phyloP scores from a whole-genome alignment of 345 rosid species.

The Populus simonii region DNA sequence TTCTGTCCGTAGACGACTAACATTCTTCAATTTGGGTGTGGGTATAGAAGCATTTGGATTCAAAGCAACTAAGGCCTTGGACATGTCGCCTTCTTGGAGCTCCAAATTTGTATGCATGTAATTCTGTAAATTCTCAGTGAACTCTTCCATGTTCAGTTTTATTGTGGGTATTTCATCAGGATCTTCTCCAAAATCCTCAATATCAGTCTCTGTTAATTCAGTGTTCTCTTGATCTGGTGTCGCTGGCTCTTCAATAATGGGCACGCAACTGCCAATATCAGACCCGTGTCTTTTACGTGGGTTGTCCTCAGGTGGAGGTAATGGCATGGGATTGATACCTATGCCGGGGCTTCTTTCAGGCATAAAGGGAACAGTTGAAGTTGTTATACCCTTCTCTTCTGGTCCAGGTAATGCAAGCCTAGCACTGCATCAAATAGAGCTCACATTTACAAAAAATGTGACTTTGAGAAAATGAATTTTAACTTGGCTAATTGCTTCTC shows the following conservation, averaged over 20 bases:
- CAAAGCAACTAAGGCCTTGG: constrained; percentile 86
- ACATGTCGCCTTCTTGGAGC: constrained; percentile 70
- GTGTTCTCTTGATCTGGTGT: constrained; percentile 58
- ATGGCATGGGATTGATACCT: constrained; percentile 38
- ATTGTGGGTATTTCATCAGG: constrained; percentile 84
- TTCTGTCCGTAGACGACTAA: constrained; percentile 83
- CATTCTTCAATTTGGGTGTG: constrained; percentile 66
- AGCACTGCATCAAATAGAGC: constrained; percentile 56
- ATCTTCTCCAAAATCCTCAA: constrained; percentile 68
- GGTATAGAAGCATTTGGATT: constrained; percentile 64
- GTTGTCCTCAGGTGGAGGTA: constrained; percentile 42
- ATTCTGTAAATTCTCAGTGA: constrained; percentile 52
- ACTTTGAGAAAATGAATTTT: not conserved
- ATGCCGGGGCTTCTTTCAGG: constrained; percentile 36
- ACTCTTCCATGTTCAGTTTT: constrained; percentile 57
- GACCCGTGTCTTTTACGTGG: constrained; percentile 28
- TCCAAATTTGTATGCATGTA: constrained; percentile 64
- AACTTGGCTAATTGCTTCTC: not conserved
- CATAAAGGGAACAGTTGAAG: constrained; percentile 32
- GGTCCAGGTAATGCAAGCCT: constrained; percentile 86
- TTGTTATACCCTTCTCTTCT: constrained; percentile 58
- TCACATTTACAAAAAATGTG: constrained; percentile 7
- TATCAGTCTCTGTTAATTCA: constrained; percentile 54
- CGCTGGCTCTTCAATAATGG: constrained; percentile 86
- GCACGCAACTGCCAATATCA: constrained; percentile 36